These are phyloP conservation scores for Phaeosphaeriaceae sp. DNA, from an alignment of 2,329 filamentous ascomycete genomes.

Conservation along the genomic window DNA sequence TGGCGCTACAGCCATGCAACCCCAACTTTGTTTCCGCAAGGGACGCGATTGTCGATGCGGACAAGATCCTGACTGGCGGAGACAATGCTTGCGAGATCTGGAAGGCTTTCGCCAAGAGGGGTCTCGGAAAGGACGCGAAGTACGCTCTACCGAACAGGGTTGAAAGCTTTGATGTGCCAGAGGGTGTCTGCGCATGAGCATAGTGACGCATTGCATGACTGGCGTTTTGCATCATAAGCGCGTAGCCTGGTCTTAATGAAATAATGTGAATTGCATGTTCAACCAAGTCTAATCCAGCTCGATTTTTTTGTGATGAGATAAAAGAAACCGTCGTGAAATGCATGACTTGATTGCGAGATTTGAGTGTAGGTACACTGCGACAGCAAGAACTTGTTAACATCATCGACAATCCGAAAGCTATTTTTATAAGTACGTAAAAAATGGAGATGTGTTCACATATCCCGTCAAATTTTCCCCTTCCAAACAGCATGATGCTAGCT, in stretches of 20 bases:
- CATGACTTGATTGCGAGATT: too few relatives aligned
- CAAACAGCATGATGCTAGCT: neutral
- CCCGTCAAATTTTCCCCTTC: neutral
- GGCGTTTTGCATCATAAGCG: constrained; percentile 1
- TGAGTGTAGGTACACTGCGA: too few relatives aligned
- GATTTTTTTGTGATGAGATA: too few relatives aligned
- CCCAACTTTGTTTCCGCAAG: constrained; percentile 62
- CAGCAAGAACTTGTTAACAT: too few relatives aligned
- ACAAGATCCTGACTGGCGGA: constrained; percentile 59
- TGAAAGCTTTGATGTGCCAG: constrained; percentile 32
- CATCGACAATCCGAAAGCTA: too few relatives aligned
- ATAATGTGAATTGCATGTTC: neutral
- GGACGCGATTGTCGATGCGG: constrained; percentile 64
- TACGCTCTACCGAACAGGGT: constrained; percentile 28
- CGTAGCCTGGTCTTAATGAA: neutral
- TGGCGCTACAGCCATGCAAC: constrained; percentile 64
- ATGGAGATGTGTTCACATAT: neutral
- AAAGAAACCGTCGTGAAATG: too few relatives aligned
- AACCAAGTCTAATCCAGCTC: neutral
- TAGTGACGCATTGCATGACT: neutral
- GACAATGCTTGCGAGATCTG: constrained; percentile 61
- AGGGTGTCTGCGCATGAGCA: constrained; percentile 1
- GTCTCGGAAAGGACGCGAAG: constrained; percentile 53
- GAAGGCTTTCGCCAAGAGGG: constrained; percentile 64
- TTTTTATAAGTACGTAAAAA: too few relatives aligned